Base-by-base conservation (phyloP, 2,329 filamentous ascomycete genomes). In the Phaeosphaeriaceae sp. region DNA sequence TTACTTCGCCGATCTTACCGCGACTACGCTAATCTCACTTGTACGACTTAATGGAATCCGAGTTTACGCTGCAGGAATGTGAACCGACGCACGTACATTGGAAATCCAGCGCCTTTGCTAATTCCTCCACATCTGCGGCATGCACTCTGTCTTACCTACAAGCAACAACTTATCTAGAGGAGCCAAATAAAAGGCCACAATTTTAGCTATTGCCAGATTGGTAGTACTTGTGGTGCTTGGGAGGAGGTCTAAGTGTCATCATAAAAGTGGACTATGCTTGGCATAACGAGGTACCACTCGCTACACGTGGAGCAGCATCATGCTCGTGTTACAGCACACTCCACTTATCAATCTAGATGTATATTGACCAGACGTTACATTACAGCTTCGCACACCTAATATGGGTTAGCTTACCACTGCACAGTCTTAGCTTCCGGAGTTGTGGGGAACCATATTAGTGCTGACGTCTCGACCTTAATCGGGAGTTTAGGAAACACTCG, bases 371-470 rank as follows among this genome's bases (percentile, higher is more conserved):
- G 11, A 39, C 41, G 40, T 38, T 43, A 45, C 50, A 61, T 46
- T 37, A 35, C 49, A 58, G 47, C 46, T 48, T 56, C 49, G 38
- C 40, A n/a, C 34, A 36, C 45, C 15, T 15, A 32, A 26, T 6
- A 32, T 43, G 37, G 43, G 23, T 42, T 60, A 60, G 58, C 34
- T 29, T 38, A 45, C 38, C 47, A 43, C 52, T 45, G 40, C 46
- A 47, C 30, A 42, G 42, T 41, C 61, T 63, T 67, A 54, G 56
- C 57, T 23, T 52, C 52, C 59, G 58, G 66, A 64, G 48, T 60
- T 61, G 62, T 63, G 67, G 66, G 66, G 66, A 70, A 67, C 66
- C 67, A 70, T 66, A n/a, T n/a, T n/a, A 57, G 53, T 52, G 57
- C 46, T 20, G 35, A 23, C 43, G 46, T 46, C 39, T 39, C 40